These are phyloP conservation scores for Austroboletus novae-zelandiae DNA, from an alignment of 1,284 basidiomycete species.

Conservation along the genomic window DNA sequence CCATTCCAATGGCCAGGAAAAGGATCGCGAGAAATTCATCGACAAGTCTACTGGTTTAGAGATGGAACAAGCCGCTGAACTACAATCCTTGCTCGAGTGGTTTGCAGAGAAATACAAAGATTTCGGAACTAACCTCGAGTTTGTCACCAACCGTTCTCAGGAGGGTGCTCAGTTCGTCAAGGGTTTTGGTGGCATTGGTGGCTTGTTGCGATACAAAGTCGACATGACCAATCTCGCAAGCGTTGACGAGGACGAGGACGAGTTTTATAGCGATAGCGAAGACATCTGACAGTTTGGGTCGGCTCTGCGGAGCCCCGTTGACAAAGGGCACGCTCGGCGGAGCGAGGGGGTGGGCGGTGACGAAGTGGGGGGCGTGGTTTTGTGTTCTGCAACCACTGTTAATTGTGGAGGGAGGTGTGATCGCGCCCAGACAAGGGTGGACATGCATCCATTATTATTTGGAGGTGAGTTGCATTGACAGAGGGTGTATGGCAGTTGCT, in stretches of 20 bases:
- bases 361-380: conserved; percentile 4
- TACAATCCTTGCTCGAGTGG: conserved; percentile 91
- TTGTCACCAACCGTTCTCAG: conserved; percentile 87
- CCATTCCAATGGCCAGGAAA: conserved; percentile 81
- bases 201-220: conserved; percentile 93
- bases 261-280: conserved; percentile 76
- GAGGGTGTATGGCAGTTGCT: conserved; percentile 2
- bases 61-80: conserved; percentile 88
- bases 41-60: conserved; percentile 94
- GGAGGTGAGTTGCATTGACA: conserved; percentile 19
- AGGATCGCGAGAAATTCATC: conserved; percentile 90
- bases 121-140: conserved; percentile 94
- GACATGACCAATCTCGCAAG: conserved; percentile 83
- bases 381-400: conserved; percentile 6
- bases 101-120: conserved; percentile 98
- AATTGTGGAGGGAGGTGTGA: not conserved
- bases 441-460: conserved; percentile 14
- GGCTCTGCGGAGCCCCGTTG: conserved; percentile 76
- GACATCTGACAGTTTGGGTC: conserved; percentile 78
- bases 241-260: conserved; percentile 58
- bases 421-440: conserved; percentile 9
- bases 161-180: conserved; percentile 99
- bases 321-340: conserved; percentile 55
- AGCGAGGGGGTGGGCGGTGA: conserved; percentile 42
- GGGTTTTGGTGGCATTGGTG: conserved; percentile 98